Percentiles rank a stretch among this genome's conserved stretches.
Conservation (phyloP, 768 basidiomycete species). For the Boletus speciosus region DNA sequence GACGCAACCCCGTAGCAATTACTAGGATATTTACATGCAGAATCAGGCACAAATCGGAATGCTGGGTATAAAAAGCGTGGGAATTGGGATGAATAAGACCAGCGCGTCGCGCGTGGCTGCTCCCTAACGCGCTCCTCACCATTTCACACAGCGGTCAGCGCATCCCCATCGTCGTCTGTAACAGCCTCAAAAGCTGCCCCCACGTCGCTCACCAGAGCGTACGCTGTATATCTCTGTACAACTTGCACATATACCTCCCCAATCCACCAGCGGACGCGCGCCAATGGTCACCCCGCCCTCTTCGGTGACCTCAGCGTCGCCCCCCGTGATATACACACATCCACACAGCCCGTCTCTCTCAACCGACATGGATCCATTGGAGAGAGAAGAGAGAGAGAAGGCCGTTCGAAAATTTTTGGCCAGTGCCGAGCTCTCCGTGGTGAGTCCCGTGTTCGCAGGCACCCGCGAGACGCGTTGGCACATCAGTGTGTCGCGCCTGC, state of each 20-base stretch:
- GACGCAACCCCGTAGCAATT: conserved; percentile 7
- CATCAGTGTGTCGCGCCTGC: conserved; percentile 23
- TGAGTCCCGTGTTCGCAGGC: conserved; percentile 42
- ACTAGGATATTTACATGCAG: conserved; percentile 11
- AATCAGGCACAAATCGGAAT: conserved; percentile 20
- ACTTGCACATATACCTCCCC: conserved; percentile 16
- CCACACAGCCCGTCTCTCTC: conserved; percentile 39
- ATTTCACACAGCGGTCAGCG: conserved; percentile 37
- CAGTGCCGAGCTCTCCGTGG: conserved; percentile 76
- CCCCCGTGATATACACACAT: conserved; percentile 61
- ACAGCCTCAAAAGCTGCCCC: conserved; percentile 25
- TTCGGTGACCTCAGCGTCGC: conserved; percentile 79
- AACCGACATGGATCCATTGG: conserved; percentile 39
- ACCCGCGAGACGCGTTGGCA: conserved; percentile 47
- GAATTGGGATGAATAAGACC: conserved; percentile 36
- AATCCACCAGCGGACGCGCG: conserved; percentile 25
- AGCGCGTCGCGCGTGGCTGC: conserved; percentile 36
- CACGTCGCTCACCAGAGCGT: conserved; percentile 7
- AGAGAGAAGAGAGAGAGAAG: conserved; percentile 60
- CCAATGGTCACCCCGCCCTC: conserved; percentile 78
- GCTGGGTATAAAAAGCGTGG: conserved; percentile 29
- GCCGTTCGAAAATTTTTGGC: conserved; percentile 75
- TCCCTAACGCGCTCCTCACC: conserved; percentile 39
- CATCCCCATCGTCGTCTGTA: conserved; percentile 30
- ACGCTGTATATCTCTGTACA: conserved; percentile 16